Evolutionary conservation across 306 rosid genomes (phyloP).

Genomic region (Vigna mungo): DNA sequence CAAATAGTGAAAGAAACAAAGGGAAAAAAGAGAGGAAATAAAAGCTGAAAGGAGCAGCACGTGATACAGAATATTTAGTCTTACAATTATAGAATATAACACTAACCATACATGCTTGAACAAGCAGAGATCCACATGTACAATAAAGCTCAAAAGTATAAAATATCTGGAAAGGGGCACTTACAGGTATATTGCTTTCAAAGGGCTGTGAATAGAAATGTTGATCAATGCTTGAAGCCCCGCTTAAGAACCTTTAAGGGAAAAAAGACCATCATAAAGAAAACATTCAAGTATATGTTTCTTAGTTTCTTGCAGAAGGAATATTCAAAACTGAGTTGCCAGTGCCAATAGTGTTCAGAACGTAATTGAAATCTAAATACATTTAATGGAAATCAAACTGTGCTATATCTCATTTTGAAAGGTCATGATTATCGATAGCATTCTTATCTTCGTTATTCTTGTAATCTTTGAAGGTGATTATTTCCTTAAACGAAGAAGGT

Average conservation of each 20-base stretch:
- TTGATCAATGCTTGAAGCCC: slow-evolving; percentile 85
- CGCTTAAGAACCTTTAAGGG: slow-evolving; percentile 68
- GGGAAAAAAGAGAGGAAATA: background rate
- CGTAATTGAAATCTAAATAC: background rate
- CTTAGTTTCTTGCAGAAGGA: background rate
- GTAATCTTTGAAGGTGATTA: slow-evolving; percentile 15
- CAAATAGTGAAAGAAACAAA: background rate
- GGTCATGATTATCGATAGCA: slow-evolving; percentile 9
- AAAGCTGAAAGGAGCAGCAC: background rate
- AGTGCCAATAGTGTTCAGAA: background rate
- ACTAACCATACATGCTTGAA: background rate
- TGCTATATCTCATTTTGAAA: background rate
- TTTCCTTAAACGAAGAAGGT: slow-evolving; percentile 16
- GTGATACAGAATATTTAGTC: background rate
- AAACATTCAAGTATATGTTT: slow-evolving; percentile 12
- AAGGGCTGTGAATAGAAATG: slow-evolving; percentile 70
- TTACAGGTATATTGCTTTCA: slow-evolving; percentile 83
- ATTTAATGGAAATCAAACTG: slow-evolving; percentile 4
- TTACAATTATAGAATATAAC: slow-evolving; percentile 5
- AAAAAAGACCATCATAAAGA: slow-evolving; percentile 4
- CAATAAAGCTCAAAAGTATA: slow-evolving; percentile 8
- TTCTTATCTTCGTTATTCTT: slow-evolving; percentile 5
- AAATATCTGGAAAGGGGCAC: slow-evolving; percentile 34
- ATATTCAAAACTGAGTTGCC: slow-evolving; percentile 6
- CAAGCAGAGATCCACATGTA: slow-evolving; percentile 8